A percentile compares a stretch with the other conserved stretches of the same genome.
These are phyloP conservation scores for Pseudopithomyces chartarum DNA, from an alignment of 2,329 filamentous ascomycete genomes.

Conservation along the genomic window DNA sequence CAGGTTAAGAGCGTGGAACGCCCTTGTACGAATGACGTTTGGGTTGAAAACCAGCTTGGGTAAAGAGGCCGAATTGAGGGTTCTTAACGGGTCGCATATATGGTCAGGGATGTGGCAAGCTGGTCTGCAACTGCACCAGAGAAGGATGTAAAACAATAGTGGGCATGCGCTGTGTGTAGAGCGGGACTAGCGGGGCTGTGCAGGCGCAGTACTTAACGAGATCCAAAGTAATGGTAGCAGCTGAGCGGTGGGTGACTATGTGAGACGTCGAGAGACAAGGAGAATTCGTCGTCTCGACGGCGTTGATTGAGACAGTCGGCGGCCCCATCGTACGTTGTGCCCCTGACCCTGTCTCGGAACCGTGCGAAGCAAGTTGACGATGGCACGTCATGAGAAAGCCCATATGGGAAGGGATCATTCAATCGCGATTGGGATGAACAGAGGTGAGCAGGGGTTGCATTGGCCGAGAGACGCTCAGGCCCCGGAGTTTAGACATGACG, in stretches of 20 bases:
- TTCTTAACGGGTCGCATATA: conserved; percentile 15
- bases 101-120: conserved; percentile 17
- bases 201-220: not conserved
- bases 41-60: conserved; percentile 19
- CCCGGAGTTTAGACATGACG: conserved; percentile 21
- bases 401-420: conserved; percentile 35
- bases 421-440: conserved; percentile 25
- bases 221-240: not conserved
- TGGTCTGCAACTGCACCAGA: conserved; percentile 4
- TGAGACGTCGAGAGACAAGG: not conserved
- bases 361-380: conserved; percentile 9
- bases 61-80: conserved; percentile 8
- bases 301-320: not conserved
- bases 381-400: conserved; percentile 38
- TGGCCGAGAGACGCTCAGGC: conserved; percentile 14
- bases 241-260: conserved; percentile 2
- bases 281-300: not conserved
- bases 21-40: conserved; percentile 29
- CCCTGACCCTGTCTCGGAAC: conserved; percentile 11
- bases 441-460: conserved; percentile 21
- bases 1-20: not conserved
- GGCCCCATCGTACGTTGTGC: conserved; percentile 1
- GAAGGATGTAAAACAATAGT: conserved; percentile 7
- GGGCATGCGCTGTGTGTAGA: conserved; percentile 14
- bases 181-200: conserved; percentile 6